Percentiles rank a stretch among this genome's conserved stretches.
phyloP scores from a whole-genome alignment of 345 rosid species.

The Populus simonii region DNA sequence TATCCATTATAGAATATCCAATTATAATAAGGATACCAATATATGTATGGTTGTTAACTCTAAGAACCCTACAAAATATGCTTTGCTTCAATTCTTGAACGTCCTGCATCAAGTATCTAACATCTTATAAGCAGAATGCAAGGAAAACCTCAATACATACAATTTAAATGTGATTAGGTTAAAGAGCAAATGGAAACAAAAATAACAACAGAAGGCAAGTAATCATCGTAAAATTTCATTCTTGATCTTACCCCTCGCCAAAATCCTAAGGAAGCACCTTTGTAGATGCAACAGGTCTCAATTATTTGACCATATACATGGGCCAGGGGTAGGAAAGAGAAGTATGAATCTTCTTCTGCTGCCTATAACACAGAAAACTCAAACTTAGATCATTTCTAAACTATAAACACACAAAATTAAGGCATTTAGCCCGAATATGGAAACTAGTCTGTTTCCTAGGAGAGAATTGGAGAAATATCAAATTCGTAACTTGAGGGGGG shows the following conservation, averaged over 20 bases:
- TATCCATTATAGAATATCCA: neutral
- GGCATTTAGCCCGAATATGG: neutral
- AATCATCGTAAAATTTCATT: neutral
- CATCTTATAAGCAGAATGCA: conserved; percentile 46
- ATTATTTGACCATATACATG: conserved; percentile 84
- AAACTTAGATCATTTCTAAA: neutral
- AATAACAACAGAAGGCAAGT: neutral
- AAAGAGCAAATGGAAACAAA: neutral
- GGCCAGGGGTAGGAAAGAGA: conserved; percentile 94
- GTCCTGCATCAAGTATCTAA: conserved; percentile 72
- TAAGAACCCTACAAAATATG: conserved; percentile 76
- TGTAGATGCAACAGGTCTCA: conserved; percentile 70
- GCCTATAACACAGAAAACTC: conserved; percentile 39
- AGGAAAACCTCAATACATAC: neutral
- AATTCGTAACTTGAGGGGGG: neutral
- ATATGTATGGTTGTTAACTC: conserved; percentile 81
- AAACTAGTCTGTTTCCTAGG: neutral
- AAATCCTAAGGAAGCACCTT: conserved; percentile 80
- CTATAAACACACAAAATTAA: neutral
- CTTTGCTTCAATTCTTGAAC: conserved; percentile 81
- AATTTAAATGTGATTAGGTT: neutral
- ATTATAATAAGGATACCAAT: conserved; percentile 41
- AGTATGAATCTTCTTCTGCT: conserved; percentile 68
- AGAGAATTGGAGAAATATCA: neutral
- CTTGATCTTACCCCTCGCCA: conserved; percentile 73